Evolutionary conservation across 2,329 filamentous ascomycete species (phyloP).

Genomic region (Pestalotiopsis sp.): DNA sequence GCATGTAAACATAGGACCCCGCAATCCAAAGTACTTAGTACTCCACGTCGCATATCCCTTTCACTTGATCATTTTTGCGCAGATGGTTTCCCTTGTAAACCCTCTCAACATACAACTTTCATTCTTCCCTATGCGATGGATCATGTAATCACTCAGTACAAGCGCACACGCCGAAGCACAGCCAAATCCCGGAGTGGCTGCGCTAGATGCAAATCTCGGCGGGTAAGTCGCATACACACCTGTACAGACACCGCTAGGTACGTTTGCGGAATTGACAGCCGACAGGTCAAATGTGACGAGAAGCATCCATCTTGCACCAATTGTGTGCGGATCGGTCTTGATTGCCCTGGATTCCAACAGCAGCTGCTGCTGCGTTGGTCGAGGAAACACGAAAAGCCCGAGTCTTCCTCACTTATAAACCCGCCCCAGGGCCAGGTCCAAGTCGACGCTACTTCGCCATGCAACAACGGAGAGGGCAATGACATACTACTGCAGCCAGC

Average conservation of each 20-base stretch:
- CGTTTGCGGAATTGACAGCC: neutral
- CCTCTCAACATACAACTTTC: too few species aligned
- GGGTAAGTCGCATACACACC: neutral
- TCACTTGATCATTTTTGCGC: too few species aligned
- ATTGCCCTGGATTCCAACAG: neutral
- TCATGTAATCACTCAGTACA: neutral
- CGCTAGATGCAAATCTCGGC: neutral
- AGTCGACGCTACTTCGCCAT: neutral
- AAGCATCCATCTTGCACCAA: neutral
- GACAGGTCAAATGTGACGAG: conserved; percentile 1
- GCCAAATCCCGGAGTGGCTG: neutral
- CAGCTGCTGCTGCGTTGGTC: neutral
- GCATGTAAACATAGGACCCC: too few species aligned
- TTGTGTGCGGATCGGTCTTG: neutral
- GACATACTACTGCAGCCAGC: too few species aligned
- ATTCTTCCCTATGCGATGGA: too few species aligned
- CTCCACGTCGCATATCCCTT: too few species aligned
- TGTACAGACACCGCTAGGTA: neutral
- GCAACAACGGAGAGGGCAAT: neutral
- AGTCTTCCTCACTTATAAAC: neutral
- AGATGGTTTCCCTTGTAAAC: too few species aligned
- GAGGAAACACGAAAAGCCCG: neutral
- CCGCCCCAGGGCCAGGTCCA: neutral
- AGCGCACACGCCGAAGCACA: neutral
- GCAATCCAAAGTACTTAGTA: too few species aligned